Evolutionary conservation across 2,329 filamentous ascomycete genomes (phyloP).

Genomic region (Colletotrichum sp.): DNA sequence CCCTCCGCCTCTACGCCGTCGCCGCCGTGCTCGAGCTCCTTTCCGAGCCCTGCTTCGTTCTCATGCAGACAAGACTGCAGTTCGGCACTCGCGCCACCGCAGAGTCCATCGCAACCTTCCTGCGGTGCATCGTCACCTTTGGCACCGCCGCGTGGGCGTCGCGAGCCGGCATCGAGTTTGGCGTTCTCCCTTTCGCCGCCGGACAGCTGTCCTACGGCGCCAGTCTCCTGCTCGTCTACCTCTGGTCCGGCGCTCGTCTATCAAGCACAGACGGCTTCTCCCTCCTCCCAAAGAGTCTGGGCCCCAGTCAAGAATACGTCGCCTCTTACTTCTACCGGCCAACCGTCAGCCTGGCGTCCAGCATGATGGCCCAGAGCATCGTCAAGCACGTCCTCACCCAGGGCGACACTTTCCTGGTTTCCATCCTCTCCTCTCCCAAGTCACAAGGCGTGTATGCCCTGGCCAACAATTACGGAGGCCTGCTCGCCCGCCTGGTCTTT

Average conservation of each 20-base stretch:
- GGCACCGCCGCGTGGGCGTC: conserved; percentile 70
- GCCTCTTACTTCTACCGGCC: conserved; percentile 69
- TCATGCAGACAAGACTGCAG: conserved; percentile 80
- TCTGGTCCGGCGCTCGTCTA: conserved; percentile 61
- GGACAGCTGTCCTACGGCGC: conserved; percentile 82
- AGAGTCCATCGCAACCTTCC: conserved; percentile 81
- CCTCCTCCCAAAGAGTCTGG: conserved; percentile 57
- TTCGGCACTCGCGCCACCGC: conserved; percentile 83
- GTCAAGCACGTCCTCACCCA: conserved; percentile 95
- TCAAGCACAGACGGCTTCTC: conserved; percentile 69
- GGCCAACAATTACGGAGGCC: conserved; percentile 91
- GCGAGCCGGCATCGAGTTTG: conserved; percentile 57
- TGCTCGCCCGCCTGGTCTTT: conserved; percentile 87
- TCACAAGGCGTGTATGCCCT: conserved; percentile 93
- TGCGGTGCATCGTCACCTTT: conserved; percentile 79
- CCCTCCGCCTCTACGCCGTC: conserved; percentile 60
- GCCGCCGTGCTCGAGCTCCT: conserved; percentile 75
- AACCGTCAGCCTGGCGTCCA: conserved; percentile 76
- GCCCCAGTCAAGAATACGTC: conserved; percentile 45
- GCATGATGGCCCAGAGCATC: conserved; percentile 84
- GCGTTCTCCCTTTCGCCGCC: conserved; percentile 86
- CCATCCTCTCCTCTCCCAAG: conserved; percentile 74
- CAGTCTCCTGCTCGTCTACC: conserved; percentile 73
- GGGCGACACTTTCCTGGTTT: conserved; percentile 89
- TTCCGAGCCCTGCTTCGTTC: conserved; percentile 87